These are phyloP conservation scores for Fraxinus greggii DNA, from an alignment of 305 asterid species.

Conservation along the genomic window DNA sequence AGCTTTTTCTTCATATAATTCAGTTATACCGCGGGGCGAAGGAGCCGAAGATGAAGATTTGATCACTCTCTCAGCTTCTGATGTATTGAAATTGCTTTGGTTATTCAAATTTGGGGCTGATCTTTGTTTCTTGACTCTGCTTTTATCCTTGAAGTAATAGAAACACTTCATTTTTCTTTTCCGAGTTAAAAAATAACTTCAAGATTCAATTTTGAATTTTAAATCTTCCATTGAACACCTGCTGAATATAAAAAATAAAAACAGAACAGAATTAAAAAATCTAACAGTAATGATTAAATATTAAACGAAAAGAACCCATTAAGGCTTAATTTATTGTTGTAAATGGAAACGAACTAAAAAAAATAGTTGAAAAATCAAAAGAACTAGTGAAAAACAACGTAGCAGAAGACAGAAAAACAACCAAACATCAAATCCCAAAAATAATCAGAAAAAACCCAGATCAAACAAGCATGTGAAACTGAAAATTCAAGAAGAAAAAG, in stretches of 20 bases:
- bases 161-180: slow-evolving; percentile 61
- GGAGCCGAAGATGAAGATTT: slow-evolving; percentile 40
- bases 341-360: neutral
- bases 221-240: neutral
- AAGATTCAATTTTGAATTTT: slow-evolving; percentile 22
- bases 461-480: neutral
- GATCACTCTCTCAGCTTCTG: slow-evolving; percentile 39
- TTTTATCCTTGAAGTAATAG: slow-evolving; percentile 54
- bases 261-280: neutral
- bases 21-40: slow-evolving; percentile 52
- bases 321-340: neutral
- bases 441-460: neutral
- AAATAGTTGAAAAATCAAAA: neutral
- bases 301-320: neutral
- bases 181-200: slow-evolving; percentile 7
- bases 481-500: neutral
- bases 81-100: slow-evolving; percentile 42
- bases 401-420: neutral
- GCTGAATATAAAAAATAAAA: neutral
- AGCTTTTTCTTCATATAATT: slow-evolving; percentile 60
- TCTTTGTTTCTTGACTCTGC: slow-evolving; percentile 43
- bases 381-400: neutral
- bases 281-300: neutral
- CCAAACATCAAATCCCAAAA: neutral
- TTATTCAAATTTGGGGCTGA: slow-evolving; percentile 53